A percentile compares a stretch with the other conserved stretches of the same genome.
Conservation (phyloP, 1,284 basidiomycete species). For the Apiotrichum gracile region DNA sequence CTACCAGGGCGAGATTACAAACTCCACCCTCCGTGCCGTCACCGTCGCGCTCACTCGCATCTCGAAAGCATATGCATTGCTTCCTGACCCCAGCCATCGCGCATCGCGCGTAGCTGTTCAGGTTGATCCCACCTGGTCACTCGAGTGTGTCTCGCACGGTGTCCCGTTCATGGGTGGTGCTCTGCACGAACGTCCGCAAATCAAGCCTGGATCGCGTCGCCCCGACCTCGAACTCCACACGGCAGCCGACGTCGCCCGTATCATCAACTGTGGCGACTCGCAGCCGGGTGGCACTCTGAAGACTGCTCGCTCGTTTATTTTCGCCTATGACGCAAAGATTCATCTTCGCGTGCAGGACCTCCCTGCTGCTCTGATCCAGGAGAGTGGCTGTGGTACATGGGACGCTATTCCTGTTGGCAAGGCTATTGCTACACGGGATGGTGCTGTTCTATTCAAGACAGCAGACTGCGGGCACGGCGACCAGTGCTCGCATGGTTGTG, state of each 20-base stretch:
- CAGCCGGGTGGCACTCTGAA: conserved; percentile 49
- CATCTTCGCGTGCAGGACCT: conserved; percentile 27
- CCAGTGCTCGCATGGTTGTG: conserved; percentile 23
- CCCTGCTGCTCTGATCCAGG: conserved; percentile 20
- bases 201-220: conserved; percentile 42
- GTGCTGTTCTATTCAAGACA: conserved; percentile 49
- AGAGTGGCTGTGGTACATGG: conserved; percentile 13
- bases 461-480: conserved; percentile 7
- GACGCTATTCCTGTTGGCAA: conserved; percentile 34
- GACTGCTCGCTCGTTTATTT: conserved; percentile 38
- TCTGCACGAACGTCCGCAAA: conserved; percentile 45
- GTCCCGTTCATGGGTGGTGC: conserved; percentile 43
- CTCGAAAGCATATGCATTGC: conserved; percentile 8
- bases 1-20: conserved; percentile 47
- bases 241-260: conserved; percentile 42
- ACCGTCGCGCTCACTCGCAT: conserved; percentile 45
- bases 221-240: conserved; percentile 36
- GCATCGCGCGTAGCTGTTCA: conserved; percentile 3
- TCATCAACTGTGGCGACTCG: conserved; percentile 47
- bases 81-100: conserved; percentile 11
- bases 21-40: conserved; percentile 43
- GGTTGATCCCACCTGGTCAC: conserved; percentile 21
- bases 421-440: conserved; percentile 46
- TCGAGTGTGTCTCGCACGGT: conserved; percentile 30
- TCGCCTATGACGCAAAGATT: conserved; percentile 48